A percentile compares a stretch with the other conserved stretches of the same genome.
Evolutionary conservation across 345 rosid species (phyloP).

Genomic region (Garcia nutans): DNA sequence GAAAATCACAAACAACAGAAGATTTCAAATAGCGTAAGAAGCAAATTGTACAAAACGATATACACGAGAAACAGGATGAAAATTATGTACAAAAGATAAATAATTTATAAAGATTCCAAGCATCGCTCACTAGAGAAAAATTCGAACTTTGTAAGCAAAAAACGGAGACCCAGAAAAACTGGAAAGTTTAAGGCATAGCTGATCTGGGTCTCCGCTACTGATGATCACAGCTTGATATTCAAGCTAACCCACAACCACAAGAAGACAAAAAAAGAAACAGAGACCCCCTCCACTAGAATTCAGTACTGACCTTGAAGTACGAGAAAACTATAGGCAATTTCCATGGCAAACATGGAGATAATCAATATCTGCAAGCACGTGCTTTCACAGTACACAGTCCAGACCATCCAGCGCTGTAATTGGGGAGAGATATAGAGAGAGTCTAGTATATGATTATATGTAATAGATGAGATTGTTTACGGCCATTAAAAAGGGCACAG

Average conservation of each 20-base stretch:
- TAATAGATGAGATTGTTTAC: no score
- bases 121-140: slow-evolving; percentile 18
- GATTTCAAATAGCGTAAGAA: neutral
- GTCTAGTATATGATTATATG: neutral
- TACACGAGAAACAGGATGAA: neutral
- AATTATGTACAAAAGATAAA: neutral
- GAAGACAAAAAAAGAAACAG: neutral
- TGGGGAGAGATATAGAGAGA: neutral
- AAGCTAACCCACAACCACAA: neutral
- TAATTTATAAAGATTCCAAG: neutral
- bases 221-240: slow-evolving; percentile 7
- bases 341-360: slow-evolving; percentile 4
- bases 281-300: slow-evolving; percentile 19
- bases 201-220: slow-evolving; percentile 19
- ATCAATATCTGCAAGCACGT: neutral
- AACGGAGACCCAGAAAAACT: slow-evolving; percentile 3
- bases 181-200: slow-evolving; percentile 1
- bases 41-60: neutral
- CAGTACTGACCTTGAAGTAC: slow-evolving; percentile 12
- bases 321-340: neutral
- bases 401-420: neutral
- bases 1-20: neutral
- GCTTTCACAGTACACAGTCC: slow-evolving; percentile 1
- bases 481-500: neutral
- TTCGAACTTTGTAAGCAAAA: slow-evolving; percentile 5